phyloP scores from a whole-genome alignment of 164 flowering plant species.

The Echeveria elegans region DNA sequence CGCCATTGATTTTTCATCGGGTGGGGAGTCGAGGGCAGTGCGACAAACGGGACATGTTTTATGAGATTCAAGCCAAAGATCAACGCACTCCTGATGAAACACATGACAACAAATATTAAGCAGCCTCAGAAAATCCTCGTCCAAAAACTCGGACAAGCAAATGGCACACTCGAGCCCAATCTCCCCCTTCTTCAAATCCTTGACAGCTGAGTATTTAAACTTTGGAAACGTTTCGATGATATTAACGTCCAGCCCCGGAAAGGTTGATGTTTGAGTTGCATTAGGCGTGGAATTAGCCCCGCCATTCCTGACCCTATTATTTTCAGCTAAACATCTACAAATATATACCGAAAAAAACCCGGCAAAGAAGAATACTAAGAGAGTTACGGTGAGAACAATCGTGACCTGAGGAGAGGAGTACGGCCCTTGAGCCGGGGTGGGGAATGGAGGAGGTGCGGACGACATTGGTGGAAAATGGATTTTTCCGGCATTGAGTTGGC shows the following conservation, averaged over 20 bases:
- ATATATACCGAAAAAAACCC: slow-evolving; percentile 59
- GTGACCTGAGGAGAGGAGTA: slow-evolving; percentile 27
- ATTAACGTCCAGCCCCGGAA: slow-evolving; percentile 47
- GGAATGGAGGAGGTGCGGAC: not conserved
- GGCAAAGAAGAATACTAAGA: slow-evolving; percentile 46
- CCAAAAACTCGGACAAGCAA: slow-evolving; percentile 54
- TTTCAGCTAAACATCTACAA: slow-evolving; percentile 40
- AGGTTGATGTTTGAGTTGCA: not conserved
- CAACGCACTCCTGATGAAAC: slow-evolving; percentile 81
- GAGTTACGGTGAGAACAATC: slow-evolving; percentile 33
- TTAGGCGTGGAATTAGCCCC: slow-evolving; percentile 9
- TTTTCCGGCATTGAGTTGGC: not conserved
- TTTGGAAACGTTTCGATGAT: slow-evolving; percentile 49
- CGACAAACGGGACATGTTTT: slow-evolving; percentile 83
- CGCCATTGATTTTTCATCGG: slow-evolving; percentile 12
- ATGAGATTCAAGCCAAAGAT: slow-evolving; percentile 67
- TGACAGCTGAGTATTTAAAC: slow-evolving; percentile 40
- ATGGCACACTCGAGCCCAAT: slow-evolving; percentile 67
- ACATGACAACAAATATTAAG: slow-evolving; percentile 57
- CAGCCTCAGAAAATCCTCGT: slow-evolving; percentile 39
- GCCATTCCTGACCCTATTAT: slow-evolving; percentile 18
- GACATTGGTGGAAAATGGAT: slow-evolving; percentile 5
- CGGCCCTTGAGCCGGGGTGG: slow-evolving; percentile 5
- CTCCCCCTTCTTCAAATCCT: slow-evolving; percentile 30
- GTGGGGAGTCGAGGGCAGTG: slow-evolving; percentile 26